Conservation (phyloP, 768 basidiomycete species). For the Rhodotorula graminis region DNA sequence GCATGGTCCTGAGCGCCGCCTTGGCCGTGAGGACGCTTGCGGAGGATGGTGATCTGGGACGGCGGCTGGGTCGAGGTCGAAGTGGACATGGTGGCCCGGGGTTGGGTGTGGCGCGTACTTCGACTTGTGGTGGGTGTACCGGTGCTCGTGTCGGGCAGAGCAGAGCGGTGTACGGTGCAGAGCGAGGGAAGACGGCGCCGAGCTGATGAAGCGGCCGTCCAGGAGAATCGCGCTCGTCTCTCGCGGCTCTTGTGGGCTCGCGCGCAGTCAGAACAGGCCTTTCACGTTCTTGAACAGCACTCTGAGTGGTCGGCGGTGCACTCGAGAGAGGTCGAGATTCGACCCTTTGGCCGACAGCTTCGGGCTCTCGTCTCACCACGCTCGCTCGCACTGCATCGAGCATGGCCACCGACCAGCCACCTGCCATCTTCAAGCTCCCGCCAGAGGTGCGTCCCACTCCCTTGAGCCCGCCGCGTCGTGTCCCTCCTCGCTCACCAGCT, state of each 20-base stretch:
- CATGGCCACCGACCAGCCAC: not conserved
- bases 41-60: constrained; percentile 21
- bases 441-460: not conserved
- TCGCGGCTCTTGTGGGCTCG: too few relatives aligned
- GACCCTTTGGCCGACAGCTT: too few relatives aligned
- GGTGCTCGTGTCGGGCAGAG: too few relatives aligned
- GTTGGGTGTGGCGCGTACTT: not conserved
- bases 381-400: too few relatives aligned
- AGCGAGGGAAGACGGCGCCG: too few relatives aligned
- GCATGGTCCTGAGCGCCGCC: not conserved
- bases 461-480: not conserved
- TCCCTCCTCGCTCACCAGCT: not conserved
- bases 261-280: too few relatives aligned
- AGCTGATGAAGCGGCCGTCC: too few relatives aligned
- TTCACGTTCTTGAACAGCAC: too few relatives aligned
- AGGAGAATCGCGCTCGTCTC: not conserved
- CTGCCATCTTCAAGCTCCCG: not conserved
- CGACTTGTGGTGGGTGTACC: not conserved
- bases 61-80: not conserved
- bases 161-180: too few relatives aligned
- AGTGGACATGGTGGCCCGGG: not conserved
- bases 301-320: too few relatives aligned
- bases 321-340: too few relatives aligned
- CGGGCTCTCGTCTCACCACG: too few relatives aligned
- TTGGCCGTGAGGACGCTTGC: constrained; percentile 15